These are phyloP conservation scores for Plicaturopsis crispa DNA, from an alignment of 768 basidiomycete genomes.

Conservation along the genomic window DNA sequence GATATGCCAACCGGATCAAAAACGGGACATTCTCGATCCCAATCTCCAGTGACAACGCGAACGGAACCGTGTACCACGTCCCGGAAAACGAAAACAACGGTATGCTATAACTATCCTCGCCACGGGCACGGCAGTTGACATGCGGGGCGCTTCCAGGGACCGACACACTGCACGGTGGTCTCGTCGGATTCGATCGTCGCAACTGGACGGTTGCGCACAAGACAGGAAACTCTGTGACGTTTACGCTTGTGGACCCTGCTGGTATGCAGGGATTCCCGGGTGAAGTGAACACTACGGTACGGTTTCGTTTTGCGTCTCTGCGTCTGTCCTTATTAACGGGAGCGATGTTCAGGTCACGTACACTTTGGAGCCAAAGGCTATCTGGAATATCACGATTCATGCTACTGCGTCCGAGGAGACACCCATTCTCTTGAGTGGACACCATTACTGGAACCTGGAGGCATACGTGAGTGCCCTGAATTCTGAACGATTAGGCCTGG, in stretches of 20 bases:
- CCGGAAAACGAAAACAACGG: slow-evolving; percentile 31
- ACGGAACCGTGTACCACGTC: slow-evolving; percentile 28
- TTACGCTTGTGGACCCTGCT: slow-evolving; percentile 31
- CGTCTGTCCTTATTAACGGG: too few species aligned
- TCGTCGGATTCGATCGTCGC: slow-evolving; percentile 36
- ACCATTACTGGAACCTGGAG: slow-evolving; percentile 39
- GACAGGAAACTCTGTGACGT: slow-evolving; percentile 30
- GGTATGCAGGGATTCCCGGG: slow-evolving; percentile 44
- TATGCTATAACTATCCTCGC: neutral
- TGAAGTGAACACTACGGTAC: slow-evolving; percentile 25
- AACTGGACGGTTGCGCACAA: slow-evolving; percentile 29
- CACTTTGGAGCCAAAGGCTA: slow-evolving; percentile 25
- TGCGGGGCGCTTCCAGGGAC: slow-evolving; percentile 18
- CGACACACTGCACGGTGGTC: slow-evolving; percentile 40
- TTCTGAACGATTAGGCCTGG: too few species aligned
- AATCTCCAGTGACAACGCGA: slow-evolving; percentile 29
- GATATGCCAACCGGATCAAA: slow-evolving; percentile 37
- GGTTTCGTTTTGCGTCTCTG: too few species aligned
- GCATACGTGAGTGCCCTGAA: too few species aligned
- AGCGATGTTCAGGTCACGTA: slow-evolving; percentile 20
- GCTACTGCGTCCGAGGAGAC: slow-evolving; percentile 28
- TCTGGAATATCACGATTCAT: slow-evolving; percentile 30
- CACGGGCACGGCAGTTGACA: too few species aligned
- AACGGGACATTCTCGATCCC: slow-evolving; percentile 38
- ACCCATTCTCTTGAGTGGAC: slow-evolving; percentile 36